phyloP scores from a whole-genome alignment of 179 eudicot species.

The Carnegiea gigantea region DNA sequence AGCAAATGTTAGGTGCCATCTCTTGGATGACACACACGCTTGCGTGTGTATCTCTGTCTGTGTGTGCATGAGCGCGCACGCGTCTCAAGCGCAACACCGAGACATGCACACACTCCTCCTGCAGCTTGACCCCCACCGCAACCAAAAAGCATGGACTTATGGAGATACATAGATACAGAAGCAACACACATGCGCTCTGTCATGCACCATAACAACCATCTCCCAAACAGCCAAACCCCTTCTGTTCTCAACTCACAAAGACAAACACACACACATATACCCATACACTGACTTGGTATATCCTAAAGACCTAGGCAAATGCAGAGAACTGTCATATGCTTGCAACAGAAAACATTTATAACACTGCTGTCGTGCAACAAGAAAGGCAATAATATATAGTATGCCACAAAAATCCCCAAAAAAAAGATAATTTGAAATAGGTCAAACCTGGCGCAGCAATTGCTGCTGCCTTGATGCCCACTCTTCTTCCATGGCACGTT shows the following conservation, averaged over 20 bases:
- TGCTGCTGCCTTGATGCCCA: constrained; percentile 65
- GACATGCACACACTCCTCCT: too few species aligned
- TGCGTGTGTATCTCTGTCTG: not conserved
- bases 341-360: not conserved
- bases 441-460: constrained; percentile 60
- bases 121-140: not conserved
- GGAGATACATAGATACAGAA: not conserved
- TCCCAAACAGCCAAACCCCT: not conserved
- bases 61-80: too few species aligned
- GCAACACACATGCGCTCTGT: not conserved
- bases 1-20: constrained; percentile 10
- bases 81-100: too few species aligned
- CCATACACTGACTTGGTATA: not conserved
- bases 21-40: not conserved
- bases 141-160: not conserved
- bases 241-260: not conserved
- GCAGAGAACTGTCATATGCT: not conserved
- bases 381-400: not conserved
- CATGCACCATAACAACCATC: not conserved
- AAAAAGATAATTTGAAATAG: not conserved
- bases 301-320: not conserved
- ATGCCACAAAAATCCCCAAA: not conserved
- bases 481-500: constrained; percentile 80
- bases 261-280: not conserved
- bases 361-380: not conserved